These are phyloP conservation scores for Colletotrichum lentis DNA, from an alignment of 2,329 filamentous ascomycete species.

Conservation along the genomic window DNA sequence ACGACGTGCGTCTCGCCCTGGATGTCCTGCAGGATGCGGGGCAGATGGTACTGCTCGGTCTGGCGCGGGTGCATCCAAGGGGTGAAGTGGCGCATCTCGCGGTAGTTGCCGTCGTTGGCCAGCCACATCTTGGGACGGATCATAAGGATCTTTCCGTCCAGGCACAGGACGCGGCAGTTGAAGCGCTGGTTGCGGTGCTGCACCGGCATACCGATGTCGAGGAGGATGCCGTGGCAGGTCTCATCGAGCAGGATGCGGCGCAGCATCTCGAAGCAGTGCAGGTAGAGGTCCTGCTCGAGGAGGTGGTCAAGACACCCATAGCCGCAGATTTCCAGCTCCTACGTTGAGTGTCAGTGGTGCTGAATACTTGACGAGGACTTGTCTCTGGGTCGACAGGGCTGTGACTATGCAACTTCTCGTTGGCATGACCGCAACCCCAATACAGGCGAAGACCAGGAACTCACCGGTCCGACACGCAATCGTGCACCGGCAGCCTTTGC, in stretches of 20 bases:
- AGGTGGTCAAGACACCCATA: constrained; percentile 46
- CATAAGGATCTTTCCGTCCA: constrained; percentile 73
- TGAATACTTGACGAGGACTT: not conserved
- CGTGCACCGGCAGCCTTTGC: constrained; percentile 51
- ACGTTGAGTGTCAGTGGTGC: not conserved
- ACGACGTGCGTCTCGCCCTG: constrained; percentile 57
- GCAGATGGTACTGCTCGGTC: constrained; percentile 72
- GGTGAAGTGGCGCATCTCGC: constrained; percentile 69
- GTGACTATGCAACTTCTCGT: not conserved
- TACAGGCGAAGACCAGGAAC: constrained; percentile 44
- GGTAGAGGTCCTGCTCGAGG: constrained; percentile 62
- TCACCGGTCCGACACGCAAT: constrained; percentile 64
- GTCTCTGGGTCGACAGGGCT: not conserved
- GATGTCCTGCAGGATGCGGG: constrained; percentile 65
- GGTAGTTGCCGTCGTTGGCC: constrained; percentile 72
- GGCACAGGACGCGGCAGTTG: constrained; percentile 51
- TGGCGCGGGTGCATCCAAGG: constrained; percentile 67
- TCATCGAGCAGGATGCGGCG: constrained; percentile 67
- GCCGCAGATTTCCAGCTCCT: constrained; percentile 62
- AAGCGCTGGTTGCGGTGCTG: constrained; percentile 52
- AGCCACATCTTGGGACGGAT: constrained; percentile 76
- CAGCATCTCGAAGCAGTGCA: constrained; percentile 70
- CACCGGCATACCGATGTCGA: constrained; percentile 73
- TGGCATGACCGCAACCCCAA: not conserved
- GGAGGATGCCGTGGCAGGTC: constrained; percentile 69